Evolutionary conservation across 345 rosid genomes (phyloP), one percentile per base, ranked within the genome.

Genomic region (Linum trigynum): DNA sequence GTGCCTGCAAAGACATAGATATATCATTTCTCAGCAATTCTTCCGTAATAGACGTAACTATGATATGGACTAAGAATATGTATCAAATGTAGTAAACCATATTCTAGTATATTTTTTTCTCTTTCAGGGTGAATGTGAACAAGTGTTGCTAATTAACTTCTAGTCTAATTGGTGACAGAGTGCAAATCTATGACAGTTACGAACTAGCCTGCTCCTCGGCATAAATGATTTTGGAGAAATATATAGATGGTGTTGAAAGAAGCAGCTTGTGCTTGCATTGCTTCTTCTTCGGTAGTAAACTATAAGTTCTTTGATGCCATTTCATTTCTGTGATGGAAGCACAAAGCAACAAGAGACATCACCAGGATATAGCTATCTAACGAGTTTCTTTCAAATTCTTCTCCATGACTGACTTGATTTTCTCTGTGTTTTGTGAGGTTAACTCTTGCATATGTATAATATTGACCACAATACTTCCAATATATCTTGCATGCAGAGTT

Each of bases 401-500:
- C 39, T 56, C 56, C 37, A 41, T 36, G 32, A 23, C 32, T 23
- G 32, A 23, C 14, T 59, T 59, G 40, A 32, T 45, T 67, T 59
- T 1, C 59, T n/a, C 37, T 67, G 39, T 51, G 40, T 57, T 50
- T 14, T 58, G 6, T 0, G 50, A 1, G 50, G 6, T 43, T 5
- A 43, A 43, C 32, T 23, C 32, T 23, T 43, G 9, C 11, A 3
- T 56, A 38, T 77, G 10, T 6, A 39, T 60, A 66, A 7, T 66
- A 37, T 65, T 69, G 69, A 67, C 57, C 37, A 50, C 42, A 61
- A 57, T 41, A 65, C 64, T 67, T n/a, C 59, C 16, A 0, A 67
- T 51, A 50, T 64, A 62, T 35, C 72, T 77, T 64, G 55, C 64
- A 51, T 82, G 77, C 90, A 91, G 97, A 75, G 98, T 95, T 73